Conservation (phyloP, 192 early-diverging fungal genomes). For the Rhizophagus prolifer region DNA sequence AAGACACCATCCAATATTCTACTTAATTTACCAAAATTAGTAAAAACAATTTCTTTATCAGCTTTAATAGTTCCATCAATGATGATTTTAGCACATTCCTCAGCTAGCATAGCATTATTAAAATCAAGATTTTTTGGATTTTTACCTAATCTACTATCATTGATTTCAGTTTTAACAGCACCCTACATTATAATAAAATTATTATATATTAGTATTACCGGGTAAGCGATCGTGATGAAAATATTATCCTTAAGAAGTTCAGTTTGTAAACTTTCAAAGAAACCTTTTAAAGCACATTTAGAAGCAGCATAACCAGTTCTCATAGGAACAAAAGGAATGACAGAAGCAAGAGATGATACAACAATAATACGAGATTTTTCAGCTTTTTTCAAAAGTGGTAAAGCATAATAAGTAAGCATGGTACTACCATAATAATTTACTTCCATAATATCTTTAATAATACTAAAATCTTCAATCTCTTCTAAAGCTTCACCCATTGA, state of each 20-base stretch:
- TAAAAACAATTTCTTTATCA: constrained; percentile 19
- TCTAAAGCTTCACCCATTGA: constrained; percentile 22
- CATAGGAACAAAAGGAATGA: neutral
- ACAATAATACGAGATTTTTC: neutral
- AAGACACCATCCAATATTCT: constrained; percentile 1
- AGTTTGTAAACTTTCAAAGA: constrained; percentile 17
- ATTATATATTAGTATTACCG: too few relatives aligned
- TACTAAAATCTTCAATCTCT: neutral
- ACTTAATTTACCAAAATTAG: neutral
- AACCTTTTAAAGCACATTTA: constrained; percentile 24
- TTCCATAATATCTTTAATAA: constrained; percentile 17
- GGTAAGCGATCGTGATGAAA: constrained; percentile 9
- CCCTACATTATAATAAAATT: neutral
- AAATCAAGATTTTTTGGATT: constrained; percentile 2
- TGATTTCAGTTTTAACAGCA: constrained; percentile 4
- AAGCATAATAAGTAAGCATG: constrained; percentile 5
- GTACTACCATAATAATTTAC: constrained; percentile 14
- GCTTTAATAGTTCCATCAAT: neutral
- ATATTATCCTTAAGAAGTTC: constrained; percentile 12
- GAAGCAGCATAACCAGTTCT: constrained; percentile 16
- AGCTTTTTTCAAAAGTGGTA: constrained; percentile 14
- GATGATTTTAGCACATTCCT: constrained; percentile 9
- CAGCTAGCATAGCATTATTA: neutral
- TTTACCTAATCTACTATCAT: constrained; percentile 5
- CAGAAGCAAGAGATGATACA: neutral